Percentiles rank a stretch among this genome's conserved stretches.
Conservation (phyloP, 2,329 filamentous ascomycete genomes). For the Capronia americana region DNA sequence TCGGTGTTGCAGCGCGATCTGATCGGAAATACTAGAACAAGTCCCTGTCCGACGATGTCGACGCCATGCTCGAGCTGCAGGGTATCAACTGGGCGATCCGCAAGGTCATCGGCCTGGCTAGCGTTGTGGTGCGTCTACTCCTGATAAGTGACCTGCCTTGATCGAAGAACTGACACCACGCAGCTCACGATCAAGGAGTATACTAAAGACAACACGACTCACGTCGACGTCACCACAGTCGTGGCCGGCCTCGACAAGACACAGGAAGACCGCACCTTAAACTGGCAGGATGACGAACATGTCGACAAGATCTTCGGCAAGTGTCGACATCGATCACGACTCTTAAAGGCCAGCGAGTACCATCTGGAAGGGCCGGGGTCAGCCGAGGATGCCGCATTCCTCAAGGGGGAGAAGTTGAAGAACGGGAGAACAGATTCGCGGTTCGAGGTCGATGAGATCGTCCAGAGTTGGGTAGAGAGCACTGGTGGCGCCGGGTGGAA, state of each 20-base stretch:
- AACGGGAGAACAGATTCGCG: conserved; percentile 64
- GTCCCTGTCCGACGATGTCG: conserved; percentile 70
- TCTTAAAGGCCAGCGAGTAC: conserved; percentile 45
- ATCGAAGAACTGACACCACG: background rate
- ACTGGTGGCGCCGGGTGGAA: conserved; percentile 55
- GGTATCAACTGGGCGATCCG: conserved; percentile 74
- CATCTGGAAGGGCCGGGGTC: conserved; percentile 50
- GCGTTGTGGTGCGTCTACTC: conserved; percentile 52
- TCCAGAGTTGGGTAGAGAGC: conserved; percentile 60
- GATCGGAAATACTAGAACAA: conserved; percentile 67
- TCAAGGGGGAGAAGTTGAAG: conserved; percentile 50
- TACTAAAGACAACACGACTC: conserved; percentile 55
- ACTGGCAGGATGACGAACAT: conserved; percentile 69
- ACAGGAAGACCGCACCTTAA: conserved; percentile 62
- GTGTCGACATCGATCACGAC: conserved; percentile 65
- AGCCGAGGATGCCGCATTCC: conserved; percentile 47
- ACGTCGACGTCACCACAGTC: conserved; percentile 75
- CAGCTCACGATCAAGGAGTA: conserved; percentile 49
- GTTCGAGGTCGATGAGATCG: conserved; percentile 64
- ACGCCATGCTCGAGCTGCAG: conserved; percentile 70
- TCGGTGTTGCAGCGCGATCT: background rate
- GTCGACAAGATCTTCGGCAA: conserved; percentile 80
- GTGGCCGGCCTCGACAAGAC: conserved; percentile 73
- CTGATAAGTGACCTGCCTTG: conserved; percentile 58
- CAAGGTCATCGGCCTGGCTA: conserved; percentile 72